Evolutionary conservation across 805 yeast species (phyloP), one percentile per base, ranked within the genome.

Genomic region (Hanseniaspora meyeri): DNA sequence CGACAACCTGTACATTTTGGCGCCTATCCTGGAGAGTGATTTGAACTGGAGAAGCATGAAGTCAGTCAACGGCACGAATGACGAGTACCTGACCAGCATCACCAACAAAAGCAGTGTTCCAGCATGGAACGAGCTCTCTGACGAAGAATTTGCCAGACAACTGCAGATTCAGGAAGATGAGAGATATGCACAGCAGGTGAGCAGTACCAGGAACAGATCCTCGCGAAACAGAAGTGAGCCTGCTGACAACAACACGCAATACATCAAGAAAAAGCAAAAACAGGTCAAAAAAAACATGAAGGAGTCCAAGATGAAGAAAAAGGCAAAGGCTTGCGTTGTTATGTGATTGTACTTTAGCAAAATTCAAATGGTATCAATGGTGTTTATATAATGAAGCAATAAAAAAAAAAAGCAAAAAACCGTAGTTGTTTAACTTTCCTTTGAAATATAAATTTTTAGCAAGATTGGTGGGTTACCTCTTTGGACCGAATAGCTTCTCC

Each of bases 1-100:
- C 32, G 74, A 74, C 55, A 32, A 16, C 12, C 71, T 91, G 36
- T 88, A 78, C 64, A 68, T 79, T 5, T 72, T 91, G 31, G 86
- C 2, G 86, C 93, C 1, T 96, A 93, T 65, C 71, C 75, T 16
- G 88, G 93, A 3, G 84, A 60, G 60, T 1, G 70, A 75, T n/a
- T 76, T 85, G 19, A 87, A 87, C 8, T 91, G 97, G 97, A 90
- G 86, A 65, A 78, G 85, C 0, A 69, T 91, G 43, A 76, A 75
- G 50, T 78, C 87, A 2, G 76, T 81, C 2, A 75, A 75, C 46
- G 96, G 96, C 0, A 68, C 73, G 1, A 80, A 79, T n/a, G 95
- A 87, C 63, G 71, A 74, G 31, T 86, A 82, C 62, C 81, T 79
- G 66, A 51, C 34, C 12, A 63, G 62, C 20, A 51, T 49, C 27